Evolutionary conservation across 2,329 filamentous ascomycete species (phyloP).

Genomic region (Aspergillus terreus): DNA sequence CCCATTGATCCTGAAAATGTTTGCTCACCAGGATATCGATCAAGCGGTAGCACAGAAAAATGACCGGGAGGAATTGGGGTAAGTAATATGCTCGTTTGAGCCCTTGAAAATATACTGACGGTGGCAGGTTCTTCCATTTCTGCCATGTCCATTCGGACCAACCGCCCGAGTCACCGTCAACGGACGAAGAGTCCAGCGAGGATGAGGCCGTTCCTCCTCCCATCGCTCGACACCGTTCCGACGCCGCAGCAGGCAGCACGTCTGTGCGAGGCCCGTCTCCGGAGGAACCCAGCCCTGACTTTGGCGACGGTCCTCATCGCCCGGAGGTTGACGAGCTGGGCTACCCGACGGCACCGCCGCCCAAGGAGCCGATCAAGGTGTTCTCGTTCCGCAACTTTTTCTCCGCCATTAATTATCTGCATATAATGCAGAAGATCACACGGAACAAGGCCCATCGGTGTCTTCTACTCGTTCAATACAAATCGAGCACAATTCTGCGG

Average conservation of each 20-base stretch:
- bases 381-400: slow-evolving; percentile 96
- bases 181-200: slow-evolving; percentile 46
- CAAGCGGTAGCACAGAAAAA: slow-evolving; percentile 81
- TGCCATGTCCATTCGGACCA: slow-evolving; percentile 72
- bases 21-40: slow-evolving; percentile 91
- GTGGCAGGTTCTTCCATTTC: slow-evolving; percentile 78
- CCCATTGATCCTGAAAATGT: slow-evolving; percentile 85
- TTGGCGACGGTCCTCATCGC: slow-evolving; percentile 29
- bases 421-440: slow-evolving; percentile 96
- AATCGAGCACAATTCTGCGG: slow-evolving; percentile 85
- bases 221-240: slow-evolving; percentile 58
- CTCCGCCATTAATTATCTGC: slow-evolving; percentile 88
- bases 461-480: slow-evolving; percentile 90
- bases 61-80: slow-evolving; percentile 79
- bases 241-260: slow-evolving; percentile 24
- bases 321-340: slow-evolving; percentile 81
- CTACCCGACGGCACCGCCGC: slow-evolving; percentile 67
- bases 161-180: slow-evolving; percentile 33
- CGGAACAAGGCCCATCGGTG: slow-evolving; percentile 94
- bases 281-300: slow-evolving; percentile 21
- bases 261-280: slow-evolving; percentile 24
- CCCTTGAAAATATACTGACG: slow-evolving; percentile 10
- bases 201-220: slow-evolving; percentile 80
- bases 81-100: slow-evolving; percentile 21
- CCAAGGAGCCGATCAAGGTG: slow-evolving; percentile 70